A percentile compares a stretch with the other conserved stretches of the same genome.
phyloP scores from a whole-genome alignment of 768 basidiomycete genomes.

The Dioszegia crocea region DNA sequence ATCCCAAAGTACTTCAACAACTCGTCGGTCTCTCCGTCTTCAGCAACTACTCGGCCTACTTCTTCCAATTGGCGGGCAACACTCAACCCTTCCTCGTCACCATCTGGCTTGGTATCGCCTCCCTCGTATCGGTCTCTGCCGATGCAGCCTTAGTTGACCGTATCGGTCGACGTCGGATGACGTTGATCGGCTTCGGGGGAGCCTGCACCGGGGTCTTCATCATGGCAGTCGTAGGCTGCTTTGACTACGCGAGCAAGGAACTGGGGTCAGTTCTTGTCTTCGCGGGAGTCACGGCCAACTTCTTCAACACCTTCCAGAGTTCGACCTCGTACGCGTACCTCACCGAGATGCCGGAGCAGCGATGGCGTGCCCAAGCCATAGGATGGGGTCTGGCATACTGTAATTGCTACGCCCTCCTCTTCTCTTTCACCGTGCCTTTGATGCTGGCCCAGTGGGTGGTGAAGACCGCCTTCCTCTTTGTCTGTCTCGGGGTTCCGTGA shows the following conservation, averaged over 20 bases:
- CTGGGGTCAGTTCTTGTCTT: slow-evolving; percentile 18
- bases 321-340: slow-evolving; percentile 23
- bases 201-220: slow-evolving; percentile 14
- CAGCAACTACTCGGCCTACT: slow-evolving; percentile 21
- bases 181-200: slow-evolving; percentile 5
- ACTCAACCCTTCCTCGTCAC: slow-evolving; percentile 15
- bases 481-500: slow-evolving; percentile 13
- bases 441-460: slow-evolving; percentile 22
- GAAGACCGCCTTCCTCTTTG: slow-evolving; percentile 21
- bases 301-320: slow-evolving; percentile 20
- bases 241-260: slow-evolving; percentile 9
- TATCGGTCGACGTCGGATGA: slow-evolving; percentile 24
- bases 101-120: neutral
- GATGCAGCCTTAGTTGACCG: slow-evolving; percentile 15
- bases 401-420: slow-evolving; percentile 13
- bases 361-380: slow-evolving; percentile 6
- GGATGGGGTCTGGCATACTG: slow-evolving; percentile 21
- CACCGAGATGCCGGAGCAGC: slow-evolving; percentile 22
- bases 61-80: slow-evolving; percentile 25
- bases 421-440: slow-evolving; percentile 21
- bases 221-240: slow-evolving; percentile 20
- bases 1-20: slow-evolving; percentile 32
- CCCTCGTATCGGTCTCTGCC: slow-evolving; percentile 7
- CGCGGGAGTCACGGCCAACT: slow-evolving; percentile 16
- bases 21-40: slow-evolving; percentile 27